These are phyloP conservation scores for Fusarium anthophilum DNA, from an alignment of 2,329 filamentous ascomycete genomes.

Conservation along the genomic window DNA sequence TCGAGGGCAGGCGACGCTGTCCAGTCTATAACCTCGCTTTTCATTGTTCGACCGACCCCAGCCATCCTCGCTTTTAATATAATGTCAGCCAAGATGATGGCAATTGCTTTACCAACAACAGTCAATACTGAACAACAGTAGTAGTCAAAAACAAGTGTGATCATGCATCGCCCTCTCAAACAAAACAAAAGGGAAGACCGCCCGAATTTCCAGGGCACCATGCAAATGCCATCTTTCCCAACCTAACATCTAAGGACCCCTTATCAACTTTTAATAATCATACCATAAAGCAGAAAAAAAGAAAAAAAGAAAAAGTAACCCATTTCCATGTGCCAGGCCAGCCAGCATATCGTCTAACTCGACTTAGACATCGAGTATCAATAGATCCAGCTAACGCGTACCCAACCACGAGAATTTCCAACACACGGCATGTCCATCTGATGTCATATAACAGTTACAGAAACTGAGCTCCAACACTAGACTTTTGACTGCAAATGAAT, in stretches of 20 bases:
- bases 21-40: conserved; percentile 38
- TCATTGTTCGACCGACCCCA: conserved; percentile 31
- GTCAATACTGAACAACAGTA: conserved; percentile 4
- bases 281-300: not conserved
- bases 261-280: conserved; percentile 18
- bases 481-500: conserved; percentile 12
- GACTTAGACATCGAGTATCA: not conserved
- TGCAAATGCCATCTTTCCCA: conserved; percentile 37
- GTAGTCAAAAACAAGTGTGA: conserved; percentile 1
- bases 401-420: conserved; percentile 2
- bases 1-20: conserved; percentile 16
- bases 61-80: conserved; percentile 30
- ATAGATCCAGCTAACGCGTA: not conserved
- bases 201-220: conserved; percentile 18
- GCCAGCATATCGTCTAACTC: not conserved
- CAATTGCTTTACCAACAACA: not conserved
- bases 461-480: not conserved
- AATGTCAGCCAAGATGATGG: conserved; percentile 1
- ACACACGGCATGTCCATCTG: not conserved
- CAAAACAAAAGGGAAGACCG: not conserved
- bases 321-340: not conserved
- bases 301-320: not conserved
- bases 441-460: not conserved
- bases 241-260: conserved; percentile 10
- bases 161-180: not conserved